Base-by-base conservation (phyloP, 768 basidiomycete genomes). In the Trametes gibbosa region DNA sequence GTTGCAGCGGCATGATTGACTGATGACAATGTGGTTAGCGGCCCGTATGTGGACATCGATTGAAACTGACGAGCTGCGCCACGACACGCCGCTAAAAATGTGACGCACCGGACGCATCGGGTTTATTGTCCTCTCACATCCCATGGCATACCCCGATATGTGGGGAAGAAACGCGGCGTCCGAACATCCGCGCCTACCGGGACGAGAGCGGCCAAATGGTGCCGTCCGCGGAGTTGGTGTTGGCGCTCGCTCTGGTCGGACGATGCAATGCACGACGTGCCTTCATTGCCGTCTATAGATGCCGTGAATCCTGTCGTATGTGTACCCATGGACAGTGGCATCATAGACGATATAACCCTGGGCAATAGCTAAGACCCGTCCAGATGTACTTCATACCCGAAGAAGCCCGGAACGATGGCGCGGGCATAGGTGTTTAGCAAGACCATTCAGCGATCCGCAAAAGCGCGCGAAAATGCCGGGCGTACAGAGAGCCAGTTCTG, bases 1-100 rank as follows among this genome's bases (percentile, higher is more conserved):
- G 70, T 10, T 72, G 63, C 0, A 92, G 74, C 9, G 89, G 83
- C 85, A 89, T 86, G 47, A 90, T 81, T 2, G 87, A 86, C 90
- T 92, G 61, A 19, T 24, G 61, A 27, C 29, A n/a, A 41, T 19
- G 24, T 14, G 32, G 43, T 64, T 54, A 56, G 53, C 49, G 37
- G 39, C 2, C 3, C n/a, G 19, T 17, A 16, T 32, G 29, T 32
- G 29, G 29, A 32, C 29, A 10, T 32, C 10, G 21, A 45, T 19
- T 45, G 3, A 46, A 25, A 46, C 14, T 46, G 23, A 46, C 24
- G 2, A 32, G 29, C 29, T 10, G 29, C 29, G 29, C 5, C 29
- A 10, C 10, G 29, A 10, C 29, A 10, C 10, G 10, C 4, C 29
- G 29, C 29, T 32, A 4, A 10, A 4, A 32, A 32, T 32, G 29